Conservation (phyloP, 1,139 yeast genomes). For the Sugiyamaella grinbergsii region DNA sequence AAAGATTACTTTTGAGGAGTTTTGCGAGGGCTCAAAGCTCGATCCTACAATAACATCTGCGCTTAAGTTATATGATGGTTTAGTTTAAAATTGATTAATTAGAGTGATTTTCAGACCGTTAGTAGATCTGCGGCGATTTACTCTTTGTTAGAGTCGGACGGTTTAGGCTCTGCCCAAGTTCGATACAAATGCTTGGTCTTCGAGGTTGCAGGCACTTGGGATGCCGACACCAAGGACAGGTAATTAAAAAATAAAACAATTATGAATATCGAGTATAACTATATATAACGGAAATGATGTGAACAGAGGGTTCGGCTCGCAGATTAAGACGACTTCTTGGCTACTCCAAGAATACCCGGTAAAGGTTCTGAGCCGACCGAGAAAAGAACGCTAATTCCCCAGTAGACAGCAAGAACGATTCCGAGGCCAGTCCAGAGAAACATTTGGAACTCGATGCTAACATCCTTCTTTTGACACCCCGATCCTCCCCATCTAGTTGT, state of each 20-base stretch:
- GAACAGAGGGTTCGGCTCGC: too few species aligned
- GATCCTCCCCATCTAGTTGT: conserved; percentile 70
- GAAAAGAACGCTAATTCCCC: conserved; percentile 57
- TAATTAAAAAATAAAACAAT: background rate
- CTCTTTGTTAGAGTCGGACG: too few species aligned
- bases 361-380: conserved; percentile 60
- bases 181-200: too few species aligned
- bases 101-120: background rate
- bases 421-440: conserved; percentile 65
- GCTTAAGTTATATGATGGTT: conserved; percentile 63
- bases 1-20: conserved; percentile 75
- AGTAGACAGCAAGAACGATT: conserved; percentile 50
- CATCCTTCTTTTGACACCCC: conserved; percentile 67
- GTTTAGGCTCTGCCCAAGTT: too few species aligned
- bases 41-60: conserved; percentile 85
- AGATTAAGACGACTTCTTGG: conserved; percentile 42
- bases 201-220: background rate
- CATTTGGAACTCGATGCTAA: conserved; percentile 63
- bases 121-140: too few species aligned
- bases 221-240: background rate
- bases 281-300: too few species aligned
- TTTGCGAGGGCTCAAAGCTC: conserved; percentile 73
- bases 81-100: conserved; percentile 36
- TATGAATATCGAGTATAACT: background rate
- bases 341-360: conserved; percentile 69